Conservation (phyloP, 1,139 yeast species). For the Keqinozyma sinolaborantium region DNA sequence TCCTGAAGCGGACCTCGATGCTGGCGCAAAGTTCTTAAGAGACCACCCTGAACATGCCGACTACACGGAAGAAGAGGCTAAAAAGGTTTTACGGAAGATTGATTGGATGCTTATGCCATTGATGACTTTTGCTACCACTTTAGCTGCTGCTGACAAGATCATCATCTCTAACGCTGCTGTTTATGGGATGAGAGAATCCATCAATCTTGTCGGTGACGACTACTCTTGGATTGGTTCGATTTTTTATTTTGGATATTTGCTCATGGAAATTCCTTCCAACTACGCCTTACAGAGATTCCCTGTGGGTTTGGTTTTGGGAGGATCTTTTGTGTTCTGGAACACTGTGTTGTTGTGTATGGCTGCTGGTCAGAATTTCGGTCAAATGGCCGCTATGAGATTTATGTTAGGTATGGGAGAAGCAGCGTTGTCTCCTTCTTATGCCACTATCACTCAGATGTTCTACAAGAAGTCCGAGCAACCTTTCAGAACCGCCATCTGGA, state of each 20-base stretch:
- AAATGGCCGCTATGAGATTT: slow-evolving; percentile 12
- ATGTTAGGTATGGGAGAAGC: slow-evolving; percentile 14
- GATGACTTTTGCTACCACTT: slow-evolving; percentile 9
- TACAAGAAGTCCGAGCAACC: slow-evolving; percentile 12
- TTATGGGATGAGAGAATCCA: slow-evolving; percentile 25
- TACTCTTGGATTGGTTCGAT: slow-evolving; percentile 17
- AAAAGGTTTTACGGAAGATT: slow-evolving; percentile 17
- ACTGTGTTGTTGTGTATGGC: slow-evolving; percentile 11
- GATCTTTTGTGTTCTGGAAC: slow-evolving; percentile 12
- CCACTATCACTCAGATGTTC: slow-evolving; percentile 11
- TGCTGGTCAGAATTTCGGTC: slow-evolving; percentile 10
- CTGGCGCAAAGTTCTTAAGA: slow-evolving; percentile 14
- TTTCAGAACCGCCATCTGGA: slow-evolving; percentile 12
- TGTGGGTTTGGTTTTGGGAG: slow-evolving; percentile 10
- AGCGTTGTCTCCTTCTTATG: slow-evolving; percentile 10
- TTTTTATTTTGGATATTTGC: slow-evolving; percentile 15
- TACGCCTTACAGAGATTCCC: slow-evolving; percentile 13
- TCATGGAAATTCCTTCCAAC: slow-evolving; percentile 11
- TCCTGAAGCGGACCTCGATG: slow-evolving; percentile 9
- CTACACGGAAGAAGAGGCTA: slow-evolving; percentile 17
- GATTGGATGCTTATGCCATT: slow-evolving; percentile 17
- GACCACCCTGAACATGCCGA: slow-evolving; percentile 17
- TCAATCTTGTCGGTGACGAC: slow-evolving; percentile 14
- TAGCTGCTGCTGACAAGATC: slow-evolving; percentile 16
- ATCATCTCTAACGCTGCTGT: slow-evolving; percentile 33